These are phyloP conservation scores for Triticum dicoccoides DNA, from an alignment of 176 grass and related monocot genomes.

Conservation along the genomic window DNA sequence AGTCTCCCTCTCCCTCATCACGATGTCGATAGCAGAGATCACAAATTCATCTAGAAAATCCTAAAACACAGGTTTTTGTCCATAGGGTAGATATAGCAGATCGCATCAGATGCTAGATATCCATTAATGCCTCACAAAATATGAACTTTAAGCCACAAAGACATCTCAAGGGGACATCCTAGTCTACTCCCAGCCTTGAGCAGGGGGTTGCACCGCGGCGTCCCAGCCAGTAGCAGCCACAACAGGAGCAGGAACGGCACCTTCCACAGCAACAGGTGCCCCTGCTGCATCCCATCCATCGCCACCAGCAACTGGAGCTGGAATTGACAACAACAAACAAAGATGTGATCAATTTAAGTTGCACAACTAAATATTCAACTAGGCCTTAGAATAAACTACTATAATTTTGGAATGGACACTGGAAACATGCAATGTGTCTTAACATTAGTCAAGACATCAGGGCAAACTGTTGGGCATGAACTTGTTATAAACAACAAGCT, in stretches of 20 bases:
- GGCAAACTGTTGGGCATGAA: not conserved
- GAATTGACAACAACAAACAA: not conserved
- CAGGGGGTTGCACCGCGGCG: slow-evolving; percentile 24
- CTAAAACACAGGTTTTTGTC: not conserved
- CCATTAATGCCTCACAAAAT: slow-evolving; percentile 19
- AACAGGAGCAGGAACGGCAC: slow-evolving; percentile 8
- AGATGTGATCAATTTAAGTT: not conserved
- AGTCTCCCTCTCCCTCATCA: not conserved
- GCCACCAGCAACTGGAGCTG: slow-evolving; percentile 55
- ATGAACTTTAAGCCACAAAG: slow-evolving; percentile 14
- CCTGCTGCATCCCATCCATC: slow-evolving; percentile 67
- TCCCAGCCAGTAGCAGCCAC: slow-evolving; percentile 67
- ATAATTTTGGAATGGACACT: not conserved
- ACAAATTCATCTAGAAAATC: slow-evolving; percentile 31
- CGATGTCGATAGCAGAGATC: not conserved
- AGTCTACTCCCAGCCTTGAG: slow-evolving; percentile 59
- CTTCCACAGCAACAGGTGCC: slow-evolving; percentile 27
- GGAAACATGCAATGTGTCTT: not conserved
- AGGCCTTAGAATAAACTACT: too few species aligned
- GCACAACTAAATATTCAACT: not conserved
- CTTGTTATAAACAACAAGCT: not conserved
- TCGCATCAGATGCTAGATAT: not conserved
- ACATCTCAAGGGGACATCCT: not conserved
- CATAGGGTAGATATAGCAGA: slow-evolving; percentile 23
- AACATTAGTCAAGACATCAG: not conserved